phyloP scores from a whole-genome alignment of 2,329 filamentous ascomycete genomes.

The Phyllosticta citrichinensis region DNA sequence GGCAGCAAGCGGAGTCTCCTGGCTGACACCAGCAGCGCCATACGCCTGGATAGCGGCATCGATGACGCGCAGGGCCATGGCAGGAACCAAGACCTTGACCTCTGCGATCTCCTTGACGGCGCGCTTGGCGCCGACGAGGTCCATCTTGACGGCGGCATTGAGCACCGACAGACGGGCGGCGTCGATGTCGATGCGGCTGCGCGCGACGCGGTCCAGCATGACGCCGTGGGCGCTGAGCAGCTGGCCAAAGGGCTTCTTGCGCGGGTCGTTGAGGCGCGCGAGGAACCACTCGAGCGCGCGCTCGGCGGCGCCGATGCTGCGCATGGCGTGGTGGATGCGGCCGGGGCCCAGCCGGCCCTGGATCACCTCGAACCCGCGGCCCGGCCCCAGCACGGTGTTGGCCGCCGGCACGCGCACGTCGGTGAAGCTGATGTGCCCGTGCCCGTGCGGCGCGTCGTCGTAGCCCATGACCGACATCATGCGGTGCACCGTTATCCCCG shows the following conservation, averaged over 20 bases:
- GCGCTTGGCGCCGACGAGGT: constrained; percentile 76
- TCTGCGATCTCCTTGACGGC: constrained; percentile 89
- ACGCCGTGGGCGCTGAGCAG: constrained; percentile 80
- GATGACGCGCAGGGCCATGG: constrained; percentile 73
- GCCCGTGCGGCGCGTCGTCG: constrained; percentile 96
- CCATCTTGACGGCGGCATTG: constrained; percentile 92
- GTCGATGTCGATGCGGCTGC: constrained; percentile 88
- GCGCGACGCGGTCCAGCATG: constrained; percentile 89
- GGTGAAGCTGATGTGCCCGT: constrained; percentile 82
- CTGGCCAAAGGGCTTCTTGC: constrained; percentile 86
- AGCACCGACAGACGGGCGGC: constrained; percentile 80
- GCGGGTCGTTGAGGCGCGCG: constrained; percentile 82
- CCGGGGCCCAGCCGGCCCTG: constrained; percentile 92
- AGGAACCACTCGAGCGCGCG: constrained; percentile 91
- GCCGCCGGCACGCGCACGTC: constrained; percentile 78
- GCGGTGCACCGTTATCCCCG: constrained; percentile 83
- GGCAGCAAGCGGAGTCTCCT: constrained; percentile 75
- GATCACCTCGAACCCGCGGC: constrained; percentile 95
- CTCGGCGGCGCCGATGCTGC: constrained; percentile 83
- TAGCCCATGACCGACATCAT: constrained; percentile 94
- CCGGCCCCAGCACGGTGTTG: constrained; percentile 86
- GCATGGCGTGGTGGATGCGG: constrained; percentile 97
- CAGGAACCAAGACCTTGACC: constrained; percentile 85
- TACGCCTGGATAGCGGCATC: constrained; percentile 91
- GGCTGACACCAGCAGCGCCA: constrained; percentile 80